Conservation (phyloP, 1,139 yeast genomes). For the Diutina rugosa region DNA sequence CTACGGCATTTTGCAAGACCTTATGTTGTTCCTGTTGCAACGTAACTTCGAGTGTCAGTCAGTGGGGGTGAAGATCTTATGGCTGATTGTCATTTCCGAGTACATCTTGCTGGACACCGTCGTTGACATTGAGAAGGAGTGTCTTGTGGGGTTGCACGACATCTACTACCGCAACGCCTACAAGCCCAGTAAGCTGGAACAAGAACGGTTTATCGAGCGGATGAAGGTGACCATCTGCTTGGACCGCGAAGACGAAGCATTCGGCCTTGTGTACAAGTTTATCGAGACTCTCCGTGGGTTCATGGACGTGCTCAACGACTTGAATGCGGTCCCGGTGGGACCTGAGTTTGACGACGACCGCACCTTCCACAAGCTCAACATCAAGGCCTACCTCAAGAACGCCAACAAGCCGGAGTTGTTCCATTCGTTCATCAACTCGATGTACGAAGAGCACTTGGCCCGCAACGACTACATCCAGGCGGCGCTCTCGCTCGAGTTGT, state of each 20-base stretch:
- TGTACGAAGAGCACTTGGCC: slow-evolving; percentile 52
- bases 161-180: slow-evolving; percentile 45
- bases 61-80: slow-evolving; percentile 55
- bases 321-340: slow-evolving; percentile 65
- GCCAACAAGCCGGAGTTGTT: slow-evolving; percentile 74
- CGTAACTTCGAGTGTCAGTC: slow-evolving; percentile 49
- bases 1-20: slow-evolving; percentile 49
- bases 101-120: slow-evolving; percentile 47
- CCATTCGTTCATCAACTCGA: slow-evolving; percentile 62
- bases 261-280: slow-evolving; percentile 35
- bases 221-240: slow-evolving; percentile 39
- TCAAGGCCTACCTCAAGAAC: slow-evolving; percentile 64
- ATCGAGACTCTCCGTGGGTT: slow-evolving; percentile 51
- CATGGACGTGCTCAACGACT: slow-evolving; percentile 52
- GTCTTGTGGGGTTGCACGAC: slow-evolving; percentile 50
- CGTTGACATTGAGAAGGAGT: slow-evolving; percentile 50
- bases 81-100: slow-evolving; percentile 63
- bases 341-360: slow-evolving; percentile 82
- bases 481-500: slow-evolving; percentile 64
- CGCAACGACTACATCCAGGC: slow-evolving; percentile 69
- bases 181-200: slow-evolving; percentile 45
- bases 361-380: slow-evolving; percentile 66
- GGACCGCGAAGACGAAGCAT: slow-evolving; percentile 60
- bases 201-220: slow-evolving; percentile 36
- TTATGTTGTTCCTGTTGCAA: slow-evolving; percentile 60